Base-by-base conservation (phyloP, 1,284 basidiomycete species). In the Chiua sp. region DNA sequence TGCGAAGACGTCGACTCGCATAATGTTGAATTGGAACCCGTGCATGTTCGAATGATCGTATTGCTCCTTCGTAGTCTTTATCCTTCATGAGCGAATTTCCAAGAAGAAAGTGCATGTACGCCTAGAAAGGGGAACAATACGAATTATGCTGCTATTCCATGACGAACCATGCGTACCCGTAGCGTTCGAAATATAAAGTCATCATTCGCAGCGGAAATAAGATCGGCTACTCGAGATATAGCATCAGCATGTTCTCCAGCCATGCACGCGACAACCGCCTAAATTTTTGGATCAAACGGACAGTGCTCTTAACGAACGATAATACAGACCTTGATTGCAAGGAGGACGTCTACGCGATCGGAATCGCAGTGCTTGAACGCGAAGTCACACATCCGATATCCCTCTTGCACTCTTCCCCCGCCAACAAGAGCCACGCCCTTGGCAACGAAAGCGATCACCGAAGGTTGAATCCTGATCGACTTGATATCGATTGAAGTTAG, bases 281-380 rank as follows among this genome's bases (percentile, higher is more conserved):
- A 13, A 30, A 51, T 13, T 26, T 26, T 26, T 26, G 26, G 26
- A 26, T 26, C 26, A 26, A 26, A 26, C 26, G 26, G 26, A 26
- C 26, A 26, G 26, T 26, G 26, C 26, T 26, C 26, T 26, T 26
- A 26, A 26, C 5, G 26, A 26, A 26, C 26, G 26, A 26, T 26
- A 39, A 26, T 26, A 56, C 55, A 13, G 12, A 55, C 55, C 55
- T 56, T 56, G 18, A 55, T 44, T 10, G 37, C 16, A 26, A 56
- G 51, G 30, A 55, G 16, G 23, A 26, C 7, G 20, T 39, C 37
- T 18, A 39, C 16, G 20, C 16, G 16, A 6, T 39, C 4, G 4
- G 37, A 8, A 20, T 39, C 16, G 37, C 37, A 39, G 8, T n/a
- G 52, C 18, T 10, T 8, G 13, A 56, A 56, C 4, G 55, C 55